These are phyloP conservation scores for Pythium biforme DNA, from an alignment of 352 stramenopile species.

Conservation along the genomic window DNA sequence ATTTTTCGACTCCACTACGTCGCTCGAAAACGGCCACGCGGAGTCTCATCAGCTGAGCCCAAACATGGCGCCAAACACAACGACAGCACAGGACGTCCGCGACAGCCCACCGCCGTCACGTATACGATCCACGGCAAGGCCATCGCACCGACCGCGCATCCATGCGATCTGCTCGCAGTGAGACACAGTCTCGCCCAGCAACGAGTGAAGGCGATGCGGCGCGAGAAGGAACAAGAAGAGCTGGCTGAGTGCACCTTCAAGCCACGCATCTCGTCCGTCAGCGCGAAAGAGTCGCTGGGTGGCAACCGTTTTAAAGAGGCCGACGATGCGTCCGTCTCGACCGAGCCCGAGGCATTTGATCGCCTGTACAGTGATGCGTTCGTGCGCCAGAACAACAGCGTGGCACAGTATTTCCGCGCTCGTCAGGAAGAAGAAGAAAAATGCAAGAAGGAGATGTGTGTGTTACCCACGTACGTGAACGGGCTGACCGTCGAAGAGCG, in stretches of 20 bases:
- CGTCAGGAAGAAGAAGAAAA: slow-evolving; percentile 43
- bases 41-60: not conserved
- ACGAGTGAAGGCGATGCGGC: slow-evolving; percentile 34
- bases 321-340: not conserved
- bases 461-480: slow-evolving; percentile 49
- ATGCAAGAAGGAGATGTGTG: slow-evolving; percentile 36
- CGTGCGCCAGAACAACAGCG: slow-evolving; percentile 44
- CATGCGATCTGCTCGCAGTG: slow-evolving; percentile 33
- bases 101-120: not conserved
- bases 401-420: slow-evolving; percentile 38
- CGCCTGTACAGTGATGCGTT: slow-evolving; percentile 55
- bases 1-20: slow-evolving; percentile 44
- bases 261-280: slow-evolving; percentile 23
- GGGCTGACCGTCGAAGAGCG: slow-evolving; percentile 51
- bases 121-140: slow-evolving; percentile 23
- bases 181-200: slow-evolving; percentile 27
- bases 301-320: slow-evolving; percentile 2
- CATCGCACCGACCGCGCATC: not conserved
- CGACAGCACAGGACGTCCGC: not conserved
- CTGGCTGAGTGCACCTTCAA: slow-evolving; percentile 58
- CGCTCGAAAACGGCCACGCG: slow-evolving; percentile 25
- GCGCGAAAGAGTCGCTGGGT: slow-evolving; percentile 7
- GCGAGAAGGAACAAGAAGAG: slow-evolving; percentile 37
- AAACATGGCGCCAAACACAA: not conserved
- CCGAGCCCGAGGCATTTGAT: slow-evolving; percentile 32